These are phyloP conservation scores for Ascochyta koolunga DNA, from an alignment of 2,329 filamentous ascomycete species.

Conservation along the genomic window DNA sequence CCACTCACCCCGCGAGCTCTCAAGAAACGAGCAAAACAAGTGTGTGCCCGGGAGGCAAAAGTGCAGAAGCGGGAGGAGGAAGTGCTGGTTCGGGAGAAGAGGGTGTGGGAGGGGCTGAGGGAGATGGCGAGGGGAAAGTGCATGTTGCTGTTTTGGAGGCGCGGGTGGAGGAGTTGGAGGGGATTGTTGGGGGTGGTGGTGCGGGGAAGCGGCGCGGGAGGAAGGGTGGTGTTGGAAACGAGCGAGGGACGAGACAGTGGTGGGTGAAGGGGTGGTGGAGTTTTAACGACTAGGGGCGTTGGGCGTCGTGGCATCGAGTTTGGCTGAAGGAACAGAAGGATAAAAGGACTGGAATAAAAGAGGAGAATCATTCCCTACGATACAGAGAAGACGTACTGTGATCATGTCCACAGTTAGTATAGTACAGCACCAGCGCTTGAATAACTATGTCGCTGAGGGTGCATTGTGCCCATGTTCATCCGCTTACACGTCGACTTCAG, in stretches of 20 bases:
- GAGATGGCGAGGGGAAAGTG: not conserved
- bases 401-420: constrained; percentile 30
- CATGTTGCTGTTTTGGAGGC: not conserved
- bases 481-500: not conserved
- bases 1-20: not conserved
- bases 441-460: constrained; percentile 27
- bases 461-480: constrained; percentile 22
- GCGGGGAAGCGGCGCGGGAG: too few species aligned
- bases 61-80: not conserved
- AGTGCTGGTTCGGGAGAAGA: not conserved
- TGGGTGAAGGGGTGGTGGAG: not conserved
- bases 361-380: constrained; percentile 45
- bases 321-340: not conserved
- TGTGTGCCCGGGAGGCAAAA: not conserved
- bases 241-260: not conserved
- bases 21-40: not conserved
- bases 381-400: constrained; percentile 32
- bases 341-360: constrained; percentile 23
- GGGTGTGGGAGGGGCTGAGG: not conserved
- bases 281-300: not conserved
- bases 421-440: constrained; percentile 38
- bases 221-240: not conserved
- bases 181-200: too few species aligned
- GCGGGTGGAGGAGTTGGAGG: not conserved
- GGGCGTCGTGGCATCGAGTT: not conserved